Conservation (phyloP, 192 early-diverging fungal genomes). For the Backusella luteola region DNA sequence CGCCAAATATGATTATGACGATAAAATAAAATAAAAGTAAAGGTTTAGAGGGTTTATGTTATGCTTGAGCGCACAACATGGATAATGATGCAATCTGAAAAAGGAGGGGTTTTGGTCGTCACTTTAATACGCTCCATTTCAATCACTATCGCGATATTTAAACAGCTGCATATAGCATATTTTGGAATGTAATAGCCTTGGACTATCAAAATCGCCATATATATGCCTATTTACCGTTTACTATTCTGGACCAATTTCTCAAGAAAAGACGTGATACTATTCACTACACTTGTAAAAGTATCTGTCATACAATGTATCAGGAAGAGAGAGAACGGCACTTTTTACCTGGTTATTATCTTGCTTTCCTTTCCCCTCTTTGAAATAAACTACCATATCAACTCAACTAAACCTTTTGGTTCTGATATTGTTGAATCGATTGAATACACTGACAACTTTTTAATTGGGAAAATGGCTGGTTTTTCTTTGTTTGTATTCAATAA, state of each 20-base stretch:
- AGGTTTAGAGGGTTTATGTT: neutral
- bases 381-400: neutral
- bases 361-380: neutral
- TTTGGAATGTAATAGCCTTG: no score
- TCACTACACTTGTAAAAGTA: neutral
- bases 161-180: neutral
- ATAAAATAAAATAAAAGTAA: neutral
- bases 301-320: neutral
- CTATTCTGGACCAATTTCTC: neutral
- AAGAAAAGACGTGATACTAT: neutral
- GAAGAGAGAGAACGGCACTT: neutral
- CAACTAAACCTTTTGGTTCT: neutral
- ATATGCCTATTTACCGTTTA: neutral
- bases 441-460: neutral
- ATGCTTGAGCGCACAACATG: neutral
- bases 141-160: neutral
- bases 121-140: neutral
- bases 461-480: neutral
- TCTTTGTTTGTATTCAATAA: neutral
- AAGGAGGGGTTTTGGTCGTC: neutral
- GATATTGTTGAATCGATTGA: no score
- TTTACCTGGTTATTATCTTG: neutral
- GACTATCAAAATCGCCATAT: no score
- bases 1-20: no score
- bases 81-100: neutral